These are phyloP conservation scores for Cutaneotrichosporon daszewskae DNA, from an alignment of 1,284 basidiomycete genomes.

Conservation along the genomic window DNA sequence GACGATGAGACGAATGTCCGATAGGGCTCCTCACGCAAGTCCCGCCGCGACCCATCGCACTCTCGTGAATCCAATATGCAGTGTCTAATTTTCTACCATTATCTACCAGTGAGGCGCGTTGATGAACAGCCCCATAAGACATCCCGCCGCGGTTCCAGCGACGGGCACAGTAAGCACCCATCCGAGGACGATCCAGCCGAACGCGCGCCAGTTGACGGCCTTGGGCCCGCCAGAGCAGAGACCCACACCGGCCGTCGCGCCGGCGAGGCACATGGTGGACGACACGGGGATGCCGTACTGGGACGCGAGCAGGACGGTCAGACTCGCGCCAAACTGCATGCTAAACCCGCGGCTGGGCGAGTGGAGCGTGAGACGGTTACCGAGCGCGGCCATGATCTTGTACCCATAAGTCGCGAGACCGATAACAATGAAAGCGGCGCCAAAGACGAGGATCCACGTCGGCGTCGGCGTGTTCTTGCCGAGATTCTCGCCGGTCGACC, in stretches of 20 bases:
- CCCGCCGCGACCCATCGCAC: too few relatives aligned
- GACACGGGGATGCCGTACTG: conserved; percentile 45
- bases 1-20: too few relatives aligned
- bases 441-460: conserved; percentile 50
- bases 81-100: too few relatives aligned
- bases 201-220: conserved; percentile 42
- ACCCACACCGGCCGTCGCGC: conserved; percentile 50
- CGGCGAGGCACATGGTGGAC: conserved; percentile 50
- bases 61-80: too few relatives aligned
- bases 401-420: conserved; percentile 50
- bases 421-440: conserved; percentile 46
- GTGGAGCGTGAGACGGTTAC: conserved; percentile 50
- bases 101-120: conserved; percentile 44
- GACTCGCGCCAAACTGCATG: conserved; percentile 51
- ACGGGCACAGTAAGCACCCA: conserved; percentile 49
- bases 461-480: conserved; percentile 41
- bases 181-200: conserved; percentile 15
- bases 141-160: conserved; percentile 43
- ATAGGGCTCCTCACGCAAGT: too few relatives aligned
- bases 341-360: conserved; percentile 51
- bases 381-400: conserved; percentile 47
- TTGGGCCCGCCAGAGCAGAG: conserved; percentile 44
- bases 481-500: conserved; percentile 38
- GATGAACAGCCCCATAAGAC: conserved; percentile 42
- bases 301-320: conserved; percentile 50